Evolutionary conservation across 345 rosid genomes (phyloP).

Genomic region (Populus pruinosa): DNA sequence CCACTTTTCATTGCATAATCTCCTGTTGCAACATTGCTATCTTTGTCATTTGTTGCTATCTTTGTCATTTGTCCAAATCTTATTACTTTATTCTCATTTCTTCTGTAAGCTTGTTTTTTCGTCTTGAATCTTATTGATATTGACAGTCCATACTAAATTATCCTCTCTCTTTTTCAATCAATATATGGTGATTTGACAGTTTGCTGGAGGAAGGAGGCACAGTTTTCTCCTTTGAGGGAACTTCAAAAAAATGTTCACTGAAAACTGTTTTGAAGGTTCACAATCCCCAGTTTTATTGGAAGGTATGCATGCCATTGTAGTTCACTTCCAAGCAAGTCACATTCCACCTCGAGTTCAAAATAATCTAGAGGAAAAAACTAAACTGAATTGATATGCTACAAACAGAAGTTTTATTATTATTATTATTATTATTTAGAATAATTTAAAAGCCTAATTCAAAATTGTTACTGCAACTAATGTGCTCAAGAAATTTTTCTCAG

Average conservation of each 20-base stretch:
- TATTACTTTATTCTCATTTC: too few relatives aligned
- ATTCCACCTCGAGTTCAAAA: neutral
- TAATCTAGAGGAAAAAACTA: neutral
- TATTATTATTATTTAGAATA: too few relatives aligned
- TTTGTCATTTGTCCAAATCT: too few relatives aligned
- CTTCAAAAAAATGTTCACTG: constrained; percentile 36
- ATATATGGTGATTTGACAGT: constrained; percentile 28
- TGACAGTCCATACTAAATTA: neutral
- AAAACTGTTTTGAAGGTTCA: constrained; percentile 60
- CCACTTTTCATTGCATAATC: neutral
- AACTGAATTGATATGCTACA: neutral
- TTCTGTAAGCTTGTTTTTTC: neutral
- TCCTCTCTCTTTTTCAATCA: neutral
- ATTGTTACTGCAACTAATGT: constrained; percentile 1
- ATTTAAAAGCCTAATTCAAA: neutral
- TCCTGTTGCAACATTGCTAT: neutral
- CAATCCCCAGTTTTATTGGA: constrained; percentile 87
- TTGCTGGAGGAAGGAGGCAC: constrained; percentile 90
- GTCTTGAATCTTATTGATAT: neutral
- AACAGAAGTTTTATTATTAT: neutral
- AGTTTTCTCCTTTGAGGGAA: constrained; percentile 65
- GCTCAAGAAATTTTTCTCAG: constrained; percentile 26
- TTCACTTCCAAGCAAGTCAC: neutral
- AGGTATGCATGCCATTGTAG: constrained; percentile 38
- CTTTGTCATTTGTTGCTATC: too few relatives aligned